Evolutionary conservation across 768 basidiomycete genomes (phyloP), one percentile per base, ranked within the genome.

Genomic region (Phaffia australis): DNA sequence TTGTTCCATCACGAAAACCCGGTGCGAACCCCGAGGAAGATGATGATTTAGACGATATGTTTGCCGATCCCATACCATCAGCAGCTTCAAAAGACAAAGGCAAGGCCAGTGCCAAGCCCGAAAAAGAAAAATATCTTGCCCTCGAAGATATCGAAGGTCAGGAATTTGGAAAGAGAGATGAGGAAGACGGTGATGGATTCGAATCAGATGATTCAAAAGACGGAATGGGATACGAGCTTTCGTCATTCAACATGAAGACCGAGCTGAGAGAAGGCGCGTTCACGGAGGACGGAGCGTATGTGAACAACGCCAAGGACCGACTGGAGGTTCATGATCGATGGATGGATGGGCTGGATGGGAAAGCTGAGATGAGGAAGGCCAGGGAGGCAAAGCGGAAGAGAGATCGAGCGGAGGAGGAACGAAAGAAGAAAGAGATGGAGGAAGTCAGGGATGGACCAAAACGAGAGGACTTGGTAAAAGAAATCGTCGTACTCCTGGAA

Each of bases 191-290:
- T 5, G 35, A 42, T 42, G 35, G 35, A 5, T 42, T 42, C 35
- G 35, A 42, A 42, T 42, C 35, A 11, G 35, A 42, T 42, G 35
- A 42, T 42, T 66, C 64, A 23, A 89, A 88, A 76, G 84, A 81
- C 49, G 87, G 86, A 16, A 97, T 99, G 94, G 95, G 94, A 1
- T 94, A 79, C 77, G 87, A 93, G 74, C 71, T 99, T 14, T 92
- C 88, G 3, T 88, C 89, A 30, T 99, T 99, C 84, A 94, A 98
- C 76, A 97, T 98, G 94, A 86, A 92, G 69, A 87, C 90, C 71
- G 94, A 99, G 81, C 93, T 98, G 88, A 87, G 90, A 74, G 93
- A 97, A 77, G 35, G 35, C 11, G 35, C 6, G 35, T 97, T 99
- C 35, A 42, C 35, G 35, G 35, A 42, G 11, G 35, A 42, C 35